phyloP scores from a whole-genome alignment of 345 rosid genomes.

The Hypericum androsaemum region DNA sequence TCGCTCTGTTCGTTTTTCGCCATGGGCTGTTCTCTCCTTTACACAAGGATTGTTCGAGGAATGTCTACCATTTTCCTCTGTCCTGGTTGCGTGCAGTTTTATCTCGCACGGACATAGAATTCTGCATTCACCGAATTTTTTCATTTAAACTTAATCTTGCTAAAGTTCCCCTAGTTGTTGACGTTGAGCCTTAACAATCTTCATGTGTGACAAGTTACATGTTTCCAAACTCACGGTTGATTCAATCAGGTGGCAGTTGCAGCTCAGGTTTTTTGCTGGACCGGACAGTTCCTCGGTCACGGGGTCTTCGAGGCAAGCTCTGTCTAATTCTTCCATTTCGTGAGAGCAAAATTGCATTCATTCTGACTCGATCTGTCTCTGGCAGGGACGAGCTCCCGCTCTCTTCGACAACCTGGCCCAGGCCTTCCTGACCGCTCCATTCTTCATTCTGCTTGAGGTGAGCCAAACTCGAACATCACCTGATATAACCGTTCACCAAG shows the following conservation, averaged over 20 bases:
- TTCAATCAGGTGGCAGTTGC: constrained; percentile 36
- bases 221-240: too few relatives aligned
- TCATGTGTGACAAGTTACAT: too few relatives aligned
- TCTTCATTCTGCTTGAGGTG: constrained; percentile 59
- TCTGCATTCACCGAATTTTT: too few relatives aligned
- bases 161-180: too few relatives aligned
- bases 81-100: too few relatives aligned
- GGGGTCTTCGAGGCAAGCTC: constrained; percentile 46
- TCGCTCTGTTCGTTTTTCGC: too few relatives aligned
- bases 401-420: constrained; percentile 46
- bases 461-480: not conserved
- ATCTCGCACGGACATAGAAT: too few relatives aligned
- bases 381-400: constrained; percentile 61
- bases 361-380: constrained; percentile 5
- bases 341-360: not conserved
- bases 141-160: too few relatives aligned
- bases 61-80: too few relatives aligned
- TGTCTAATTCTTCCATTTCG: not conserved
- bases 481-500: not conserved
- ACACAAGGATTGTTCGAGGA: too few relatives aligned
- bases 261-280: constrained; percentile 52
- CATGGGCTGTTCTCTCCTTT: too few relatives aligned
- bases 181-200: too few relatives aligned
- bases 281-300: constrained; percentile 56
- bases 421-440: constrained; percentile 61